Percentiles rank a stretch among this genome's conserved stretches.
Evolutionary conservation across 2,329 filamentous ascomycete genomes (phyloP).

Genomic region (Exophiala oligosperma): DNA sequence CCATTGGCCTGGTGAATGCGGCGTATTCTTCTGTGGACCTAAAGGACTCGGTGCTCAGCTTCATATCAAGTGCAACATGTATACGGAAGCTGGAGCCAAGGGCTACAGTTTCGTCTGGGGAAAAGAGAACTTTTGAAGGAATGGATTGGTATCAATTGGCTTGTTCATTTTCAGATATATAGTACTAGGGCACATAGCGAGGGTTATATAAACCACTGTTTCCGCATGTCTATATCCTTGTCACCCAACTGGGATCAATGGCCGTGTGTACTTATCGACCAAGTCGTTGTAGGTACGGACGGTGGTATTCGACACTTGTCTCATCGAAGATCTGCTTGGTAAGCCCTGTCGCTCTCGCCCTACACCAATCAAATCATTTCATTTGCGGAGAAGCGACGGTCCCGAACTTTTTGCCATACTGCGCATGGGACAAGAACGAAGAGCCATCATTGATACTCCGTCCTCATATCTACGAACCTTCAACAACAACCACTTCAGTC

Average conservation of each 20-base stretch:
- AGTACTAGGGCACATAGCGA: too few species aligned
- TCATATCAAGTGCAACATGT: constrained; percentile 85
- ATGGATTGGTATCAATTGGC: background rate
- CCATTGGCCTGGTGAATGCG: constrained; percentile 69
- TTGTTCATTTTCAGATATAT: too few species aligned
- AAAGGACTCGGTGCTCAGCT: constrained; percentile 74
- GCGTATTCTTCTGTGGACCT: constrained; percentile 83
- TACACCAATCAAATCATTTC: background rate
- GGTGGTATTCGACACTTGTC: too few species aligned
- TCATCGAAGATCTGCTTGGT: background rate
- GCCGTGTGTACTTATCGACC: too few species aligned
- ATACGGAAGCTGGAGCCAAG: constrained; percentile 59
- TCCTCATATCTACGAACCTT: background rate
- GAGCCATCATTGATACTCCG: background rate
- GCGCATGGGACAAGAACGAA: background rate
- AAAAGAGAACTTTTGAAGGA: constrained; percentile 52
- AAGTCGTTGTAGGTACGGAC: background rate
- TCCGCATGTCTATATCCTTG: too few species aligned
- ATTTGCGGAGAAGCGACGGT: background rate
- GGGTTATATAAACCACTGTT: too few species aligned
- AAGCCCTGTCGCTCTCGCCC: background rate
- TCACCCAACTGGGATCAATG: too few species aligned
- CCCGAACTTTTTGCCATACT: background rate
- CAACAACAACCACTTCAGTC: background rate
- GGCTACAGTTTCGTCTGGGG: constrained; percentile 61